Percentiles rank a stretch among this genome's conserved stretches.
Conservation (phyloP, 2,329 filamentous ascomycete genomes). For the Calcarisporium arbuscula region DNA sequence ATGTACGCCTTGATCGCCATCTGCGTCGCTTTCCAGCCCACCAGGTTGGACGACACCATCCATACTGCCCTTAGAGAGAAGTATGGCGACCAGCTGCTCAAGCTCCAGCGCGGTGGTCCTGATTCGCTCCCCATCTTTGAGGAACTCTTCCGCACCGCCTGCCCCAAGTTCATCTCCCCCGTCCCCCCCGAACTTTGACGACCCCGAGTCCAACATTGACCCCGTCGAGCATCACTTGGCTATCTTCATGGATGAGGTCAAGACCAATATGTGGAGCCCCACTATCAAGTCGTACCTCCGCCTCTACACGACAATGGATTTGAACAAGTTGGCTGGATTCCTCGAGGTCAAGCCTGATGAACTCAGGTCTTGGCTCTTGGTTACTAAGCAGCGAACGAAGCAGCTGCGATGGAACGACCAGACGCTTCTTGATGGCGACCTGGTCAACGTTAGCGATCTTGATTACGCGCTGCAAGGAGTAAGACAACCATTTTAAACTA, state of each 20-base stretch:
- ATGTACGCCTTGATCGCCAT: slow-evolving; percentile 99
- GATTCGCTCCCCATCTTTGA: slow-evolving; percentile 95
- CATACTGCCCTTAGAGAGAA: slow-evolving; percentile 97
- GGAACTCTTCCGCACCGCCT: slow-evolving; percentile 95
- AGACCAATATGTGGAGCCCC: slow-evolving; percentile 97
- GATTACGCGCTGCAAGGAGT: slow-evolving; percentile 95
- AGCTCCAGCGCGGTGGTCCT: slow-evolving; percentile 91
- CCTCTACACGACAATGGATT: slow-evolving; percentile 98
- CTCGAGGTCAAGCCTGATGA: slow-evolving; percentile 95
- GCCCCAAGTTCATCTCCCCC: slow-evolving; percentile 98
- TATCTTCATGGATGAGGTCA: slow-evolving; percentile 99
- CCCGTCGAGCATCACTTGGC: slow-evolving; percentile 94
- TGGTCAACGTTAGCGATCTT: slow-evolving; percentile 88
- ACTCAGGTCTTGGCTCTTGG: slow-evolving; percentile 84
- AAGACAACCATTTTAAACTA: slow-evolving; percentile 29
- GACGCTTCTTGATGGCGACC: slow-evolving; percentile 83
- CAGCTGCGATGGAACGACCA: slow-evolving; percentile 90
- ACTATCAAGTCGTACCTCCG: slow-evolving; percentile 98
- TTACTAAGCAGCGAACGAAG: slow-evolving; percentile 98
- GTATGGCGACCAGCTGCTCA: slow-evolving; percentile 96
- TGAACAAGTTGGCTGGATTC: slow-evolving; percentile 97
- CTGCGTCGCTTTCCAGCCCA: slow-evolving; percentile 96
- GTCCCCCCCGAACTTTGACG: slow-evolving; percentile 96
- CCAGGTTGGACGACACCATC: slow-evolving; percentile 95
- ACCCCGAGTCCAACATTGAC: slow-evolving; percentile 91